Percentiles rank a stretch among this genome's conserved stretches.
These are phyloP conservation scores for Cyberlindnera nakhonratchasimensis DNA, from an alignment of 805 yeast species.

Conservation along the genomic window DNA sequence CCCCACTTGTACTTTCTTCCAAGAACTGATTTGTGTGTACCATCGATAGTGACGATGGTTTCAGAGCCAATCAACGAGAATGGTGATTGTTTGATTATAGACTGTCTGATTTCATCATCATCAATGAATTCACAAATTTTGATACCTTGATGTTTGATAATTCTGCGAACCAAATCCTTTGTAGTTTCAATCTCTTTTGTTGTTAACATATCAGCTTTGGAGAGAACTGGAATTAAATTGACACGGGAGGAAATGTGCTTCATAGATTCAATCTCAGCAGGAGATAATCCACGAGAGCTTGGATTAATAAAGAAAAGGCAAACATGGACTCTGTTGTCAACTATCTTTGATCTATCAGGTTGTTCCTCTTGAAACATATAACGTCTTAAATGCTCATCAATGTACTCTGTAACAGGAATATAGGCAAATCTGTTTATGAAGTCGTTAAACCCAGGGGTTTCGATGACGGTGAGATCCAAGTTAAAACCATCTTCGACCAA, in stretches of 20 bases:
- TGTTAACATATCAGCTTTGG: conserved; percentile 76
- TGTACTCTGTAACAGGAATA: conserved; percentile 64
- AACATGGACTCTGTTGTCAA: conserved; percentile 75
- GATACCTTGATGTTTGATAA: conserved; percentile 53
- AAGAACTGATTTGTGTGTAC: conserved; percentile 37
- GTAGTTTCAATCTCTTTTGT: conserved; percentile 49
- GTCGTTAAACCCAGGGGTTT: conserved; percentile 78
- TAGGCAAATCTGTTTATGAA: conserved; percentile 57
- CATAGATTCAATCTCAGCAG: conserved; percentile 72
- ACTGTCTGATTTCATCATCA: conserved; percentile 32
- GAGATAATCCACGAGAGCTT: conserved; percentile 54
- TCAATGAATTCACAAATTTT: conserved; percentile 51
- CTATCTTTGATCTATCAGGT: conserved; percentile 50
- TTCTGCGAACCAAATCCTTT: conserved; percentile 49
- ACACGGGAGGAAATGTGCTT: conserved; percentile 65
- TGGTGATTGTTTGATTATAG: conserved; percentile 49
- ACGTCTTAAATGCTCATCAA: conserved; percentile 74
- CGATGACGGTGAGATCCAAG: conserved; percentile 60
- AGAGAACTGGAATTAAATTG: conserved; percentile 77
- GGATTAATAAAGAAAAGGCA: conserved; percentile 83
- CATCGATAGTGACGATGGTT: conserved; percentile 35
- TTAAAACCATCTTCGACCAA: conserved; percentile 58
- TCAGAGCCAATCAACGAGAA: conserved; percentile 71
- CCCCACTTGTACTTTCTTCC: conserved; percentile 90
- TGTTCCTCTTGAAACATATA: conserved; percentile 75